Evolutionary conservation across 2,329 filamentous ascomycete species (phyloP).

Genomic region (Dactylellina cionopaga): DNA sequence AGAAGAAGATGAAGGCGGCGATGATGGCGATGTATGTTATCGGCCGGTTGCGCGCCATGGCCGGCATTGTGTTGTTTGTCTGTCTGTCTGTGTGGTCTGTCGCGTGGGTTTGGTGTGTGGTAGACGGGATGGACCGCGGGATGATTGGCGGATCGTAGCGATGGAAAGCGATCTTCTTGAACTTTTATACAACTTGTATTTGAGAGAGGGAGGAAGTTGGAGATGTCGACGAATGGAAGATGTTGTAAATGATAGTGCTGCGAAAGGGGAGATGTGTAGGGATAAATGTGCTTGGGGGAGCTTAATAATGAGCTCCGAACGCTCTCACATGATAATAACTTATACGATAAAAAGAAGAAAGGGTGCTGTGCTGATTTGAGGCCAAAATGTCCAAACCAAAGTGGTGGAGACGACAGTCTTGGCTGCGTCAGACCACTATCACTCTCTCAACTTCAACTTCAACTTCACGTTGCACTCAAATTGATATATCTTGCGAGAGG

Average conservation of each 20-base stretch:
- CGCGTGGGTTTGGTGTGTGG: neutral
- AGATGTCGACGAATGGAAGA: no score
- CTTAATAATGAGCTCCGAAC: neutral
- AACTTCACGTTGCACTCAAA: no score
- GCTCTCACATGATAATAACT: neutral
- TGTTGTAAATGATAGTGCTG: no score
- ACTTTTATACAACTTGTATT: neutral
- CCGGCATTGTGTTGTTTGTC: neutral
- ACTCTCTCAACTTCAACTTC: no score
- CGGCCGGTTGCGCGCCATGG: slow-evolving; percentile 54
- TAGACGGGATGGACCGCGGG: neutral
- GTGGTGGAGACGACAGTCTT: no score
- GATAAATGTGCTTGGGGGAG: neutral
- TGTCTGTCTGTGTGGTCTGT: neutral
- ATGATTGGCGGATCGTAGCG: neutral
- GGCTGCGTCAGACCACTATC: slow-evolving; percentile 15
- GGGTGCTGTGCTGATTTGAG: no score
- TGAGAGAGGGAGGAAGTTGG: neutral
- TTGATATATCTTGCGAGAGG: no score
- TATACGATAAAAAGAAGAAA: no score
- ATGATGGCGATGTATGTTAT: slow-evolving; percentile 52
- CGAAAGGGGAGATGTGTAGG: neutral
- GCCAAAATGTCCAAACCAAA: no score
- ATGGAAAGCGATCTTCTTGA: neutral
- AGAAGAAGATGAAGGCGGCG: slow-evolving; percentile 54